Base-by-base conservation (phyloP, 2,329 filamentous ascomycete genomes). In the Ophiostoma australiae region DNA sequence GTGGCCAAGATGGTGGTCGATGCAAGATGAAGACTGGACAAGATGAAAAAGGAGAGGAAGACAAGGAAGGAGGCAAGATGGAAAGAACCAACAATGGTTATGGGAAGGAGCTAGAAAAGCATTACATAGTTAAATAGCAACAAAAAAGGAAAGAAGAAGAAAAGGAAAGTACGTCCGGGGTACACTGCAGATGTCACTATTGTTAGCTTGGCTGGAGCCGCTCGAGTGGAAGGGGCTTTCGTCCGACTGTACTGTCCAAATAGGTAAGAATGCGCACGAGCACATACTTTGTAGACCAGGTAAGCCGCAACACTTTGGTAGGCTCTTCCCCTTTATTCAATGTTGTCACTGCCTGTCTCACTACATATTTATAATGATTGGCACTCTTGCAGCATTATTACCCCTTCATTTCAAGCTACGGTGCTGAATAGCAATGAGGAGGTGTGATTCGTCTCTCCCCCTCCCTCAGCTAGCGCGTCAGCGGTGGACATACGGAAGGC, bases 221-320 rank as follows among this genome's bases (percentile, higher is more conserved):
- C 52, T 58, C 52, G 52, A 58, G 23, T 31, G 52, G 52, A 58
- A 58, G 52, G 52, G 27, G n/a, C 52, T 58, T 23, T 58, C n/a
- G 52, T 27, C 52, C n/a, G 52, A 27, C 13, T 23, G 52, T 27
- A 27, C 13, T 23, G 52, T 27, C 52, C 10, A 58, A 13, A 27
- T 27, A 58, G 52, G 52, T 11, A 58, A 58, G 52, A 58, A 31
- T 27, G 23, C 52, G 23, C 52, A 58, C 10, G 23, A 58, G 23
- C 52, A 27, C 10, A 11, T 27, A 4, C 6, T 15, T 5, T 6
- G 27, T 31, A 31, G 52, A 58, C 52, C 27, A 7, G 52, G 52
- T n/a, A 27, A 58, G 13, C 52, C 17, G 52, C 52, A 58, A 13
- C 1, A 3, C 39, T 41, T 31, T 31, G 27, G 27, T 31, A 31